Conservation (phyloP, 345 rosid species). For the Citrus medica region DNA sequence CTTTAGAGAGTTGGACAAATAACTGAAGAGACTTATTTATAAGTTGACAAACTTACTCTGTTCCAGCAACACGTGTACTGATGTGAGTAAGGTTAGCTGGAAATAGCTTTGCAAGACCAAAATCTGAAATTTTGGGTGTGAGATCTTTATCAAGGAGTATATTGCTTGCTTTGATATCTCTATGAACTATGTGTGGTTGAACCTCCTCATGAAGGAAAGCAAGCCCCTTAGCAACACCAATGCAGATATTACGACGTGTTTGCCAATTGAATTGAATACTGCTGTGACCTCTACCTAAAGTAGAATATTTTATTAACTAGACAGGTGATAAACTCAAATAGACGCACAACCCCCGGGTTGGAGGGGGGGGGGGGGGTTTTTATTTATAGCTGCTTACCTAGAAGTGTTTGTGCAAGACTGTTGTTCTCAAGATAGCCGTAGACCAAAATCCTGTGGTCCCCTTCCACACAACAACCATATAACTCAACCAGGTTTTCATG, state of each 20-base stretch:
- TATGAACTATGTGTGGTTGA: conserved; percentile 56
- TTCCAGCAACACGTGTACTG: conserved; percentile 76
- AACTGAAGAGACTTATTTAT: background rate
- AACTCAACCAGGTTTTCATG: conserved; percentile 61
- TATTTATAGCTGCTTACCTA: too few relatives aligned
- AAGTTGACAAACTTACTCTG: conserved; percentile 42
- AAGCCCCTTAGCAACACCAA: conserved; percentile 67
- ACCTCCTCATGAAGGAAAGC: conserved; percentile 71
- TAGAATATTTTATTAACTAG: too few relatives aligned
- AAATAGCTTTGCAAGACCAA: conserved; percentile 75
- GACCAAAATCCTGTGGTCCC: conserved; percentile 56
- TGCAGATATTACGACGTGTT: conserved; percentile 46
- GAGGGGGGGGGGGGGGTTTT: too few relatives aligned
- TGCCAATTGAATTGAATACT: conserved; percentile 54
- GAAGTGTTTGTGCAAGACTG: conserved; percentile 67
- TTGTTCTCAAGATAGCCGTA: conserved; percentile 71
- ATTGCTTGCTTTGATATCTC: conserved; percentile 82
- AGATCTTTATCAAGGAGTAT: conserved; percentile 59
- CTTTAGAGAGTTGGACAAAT: background rate
- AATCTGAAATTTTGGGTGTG: conserved; percentile 66
- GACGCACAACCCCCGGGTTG: too few relatives aligned
- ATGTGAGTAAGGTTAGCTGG: conserved; percentile 57
- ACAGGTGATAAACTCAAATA: too few relatives aligned
- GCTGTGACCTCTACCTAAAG: conserved; percentile 37
- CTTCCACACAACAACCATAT: conserved; percentile 65